Conservation (phyloP, 192 early-diverging fungal genomes). For the Entomortierella lignicola region DNA sequence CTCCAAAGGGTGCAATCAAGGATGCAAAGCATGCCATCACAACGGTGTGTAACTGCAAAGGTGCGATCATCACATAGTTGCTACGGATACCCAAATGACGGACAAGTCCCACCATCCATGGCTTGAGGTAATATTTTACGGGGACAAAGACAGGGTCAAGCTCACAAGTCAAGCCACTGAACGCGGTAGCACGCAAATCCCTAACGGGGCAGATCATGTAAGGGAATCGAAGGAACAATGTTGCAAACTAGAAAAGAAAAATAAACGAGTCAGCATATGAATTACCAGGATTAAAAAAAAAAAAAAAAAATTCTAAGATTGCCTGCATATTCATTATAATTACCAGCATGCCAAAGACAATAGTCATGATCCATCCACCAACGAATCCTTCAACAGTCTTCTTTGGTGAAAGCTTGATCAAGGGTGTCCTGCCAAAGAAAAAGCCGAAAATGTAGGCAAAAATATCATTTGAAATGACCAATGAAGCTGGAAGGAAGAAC, state of each 20-base stretch:
- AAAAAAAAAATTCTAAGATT: neutral
- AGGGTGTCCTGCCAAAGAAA: constrained; percentile 90
- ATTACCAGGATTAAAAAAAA: neutral
- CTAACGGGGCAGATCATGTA: constrained; percentile 73
- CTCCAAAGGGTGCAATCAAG: constrained; percentile 96
- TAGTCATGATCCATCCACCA: constrained; percentile 86
- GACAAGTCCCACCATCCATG: constrained; percentile 50
- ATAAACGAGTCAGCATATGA: neutral
- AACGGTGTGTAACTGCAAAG: constrained; percentile 89
- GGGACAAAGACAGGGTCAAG: constrained; percentile 67
- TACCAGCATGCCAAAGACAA: constrained; percentile 87
- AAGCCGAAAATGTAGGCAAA: constrained; percentile 96
- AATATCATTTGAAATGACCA: constrained; percentile 96
- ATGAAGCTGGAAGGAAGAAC: constrained; percentile 90
- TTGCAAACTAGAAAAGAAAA: constrained; percentile 54
- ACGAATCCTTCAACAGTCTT: constrained; percentile 99
- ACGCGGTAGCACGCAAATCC: constrained; percentile 61
- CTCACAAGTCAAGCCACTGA: constrained; percentile 62
- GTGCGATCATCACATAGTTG: constrained; percentile 73
- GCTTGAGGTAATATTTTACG: constrained; percentile 49
- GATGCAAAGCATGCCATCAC: constrained; percentile 93
- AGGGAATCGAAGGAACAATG: constrained; percentile 62
- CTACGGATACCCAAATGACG: constrained; percentile 41
- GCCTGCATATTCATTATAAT: no score
- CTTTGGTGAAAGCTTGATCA: constrained; percentile 95